phyloP scores from a whole-genome alignment of 306 rosid species.

The Dalbergia cultrata region DNA sequence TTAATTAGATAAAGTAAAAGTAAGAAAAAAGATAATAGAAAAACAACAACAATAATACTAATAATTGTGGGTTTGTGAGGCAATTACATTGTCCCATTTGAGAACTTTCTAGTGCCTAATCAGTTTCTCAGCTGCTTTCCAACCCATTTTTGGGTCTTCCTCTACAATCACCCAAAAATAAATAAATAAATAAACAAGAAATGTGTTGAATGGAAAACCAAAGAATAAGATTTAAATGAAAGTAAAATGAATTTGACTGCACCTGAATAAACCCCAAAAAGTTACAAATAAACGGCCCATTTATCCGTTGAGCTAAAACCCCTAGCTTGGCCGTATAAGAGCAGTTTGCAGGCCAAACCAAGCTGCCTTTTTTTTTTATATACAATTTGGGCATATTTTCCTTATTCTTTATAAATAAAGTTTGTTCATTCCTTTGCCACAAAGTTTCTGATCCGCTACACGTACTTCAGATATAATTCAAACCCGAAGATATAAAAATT shows the following conservation, averaged over 20 bases:
- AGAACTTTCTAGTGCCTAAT: conserved; percentile 89
- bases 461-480: too few species aligned
- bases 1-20: not conserved
- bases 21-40: not conserved
- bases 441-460: too few species aligned
- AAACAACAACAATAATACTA: not conserved
- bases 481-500: too few species aligned
- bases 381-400: too few species aligned
- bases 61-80: not conserved
- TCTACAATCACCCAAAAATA: not conserved
- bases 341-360: too few species aligned
- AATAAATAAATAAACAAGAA: not conserved
- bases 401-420: too few species aligned
- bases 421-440: too few species aligned
- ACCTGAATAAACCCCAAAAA: too few species aligned
- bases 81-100: conserved; percentile 84
- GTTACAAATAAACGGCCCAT: too few species aligned
- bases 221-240: not conserved
- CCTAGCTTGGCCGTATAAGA: too few species aligned
- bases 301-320: too few species aligned
- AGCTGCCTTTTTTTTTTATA: too few species aligned
- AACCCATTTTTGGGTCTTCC: conserved; percentile 69
- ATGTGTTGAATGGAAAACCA: not conserved
- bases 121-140: conserved; percentile 98
- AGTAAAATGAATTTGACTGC: not conserved